Evolutionary conservation across 2,329 filamentous ascomycete species (phyloP).

Genomic region (Didymella exigua): DNA sequence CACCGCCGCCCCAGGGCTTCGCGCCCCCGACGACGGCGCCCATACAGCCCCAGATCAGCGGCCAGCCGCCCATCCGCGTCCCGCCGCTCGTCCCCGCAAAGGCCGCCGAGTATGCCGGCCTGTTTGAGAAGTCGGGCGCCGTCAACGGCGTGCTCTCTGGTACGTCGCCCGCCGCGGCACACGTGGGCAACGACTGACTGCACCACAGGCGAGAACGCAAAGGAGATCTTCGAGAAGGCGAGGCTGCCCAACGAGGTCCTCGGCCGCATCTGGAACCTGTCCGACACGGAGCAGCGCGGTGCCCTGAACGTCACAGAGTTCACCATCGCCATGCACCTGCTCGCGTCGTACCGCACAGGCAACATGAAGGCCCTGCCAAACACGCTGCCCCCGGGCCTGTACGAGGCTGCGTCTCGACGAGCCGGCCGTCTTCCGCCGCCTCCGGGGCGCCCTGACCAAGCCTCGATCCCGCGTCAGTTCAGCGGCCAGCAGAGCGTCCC

Average conservation of each 20-base stretch:
- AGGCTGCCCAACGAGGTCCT: constrained; percentile 86
- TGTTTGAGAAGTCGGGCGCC: constrained; percentile 88
- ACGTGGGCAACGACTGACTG: constrained; percentile 8
- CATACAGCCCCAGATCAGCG: constrained; percentile 48
- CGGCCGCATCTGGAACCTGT: constrained; percentile 94
- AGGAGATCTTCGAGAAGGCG: constrained; percentile 93
- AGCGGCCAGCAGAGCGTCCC: constrained; percentile 63
- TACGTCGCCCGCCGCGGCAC: constrained; percentile 31
- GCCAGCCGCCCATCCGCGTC: constrained; percentile 74
- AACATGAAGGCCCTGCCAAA: constrained; percentile 78
- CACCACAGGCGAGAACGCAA: constrained; percentile 75
- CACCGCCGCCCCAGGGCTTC: constrained; percentile 58
- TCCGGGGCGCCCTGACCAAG: constrained; percentile 55
- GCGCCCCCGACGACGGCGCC: constrained; percentile 44
- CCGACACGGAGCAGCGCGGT: constrained; percentile 91
- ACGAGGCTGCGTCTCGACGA: constrained; percentile 82
- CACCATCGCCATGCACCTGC: constrained; percentile 95
- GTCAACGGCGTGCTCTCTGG: constrained; percentile 77
- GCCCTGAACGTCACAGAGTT: constrained; percentile 88
- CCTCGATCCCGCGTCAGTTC: constrained; percentile 81
- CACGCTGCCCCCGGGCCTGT: constrained; percentile 81
- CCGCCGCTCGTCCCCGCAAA: constrained; percentile 88
- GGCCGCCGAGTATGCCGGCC: constrained; percentile 81
- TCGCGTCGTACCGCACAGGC: constrained; percentile 88
- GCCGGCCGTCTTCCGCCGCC: constrained; percentile 48